These are phyloP conservation scores for Pseudognaphalium luteoalbum DNA, from an alignment of 129 eudicot species.

Conservation along the genomic window DNA sequence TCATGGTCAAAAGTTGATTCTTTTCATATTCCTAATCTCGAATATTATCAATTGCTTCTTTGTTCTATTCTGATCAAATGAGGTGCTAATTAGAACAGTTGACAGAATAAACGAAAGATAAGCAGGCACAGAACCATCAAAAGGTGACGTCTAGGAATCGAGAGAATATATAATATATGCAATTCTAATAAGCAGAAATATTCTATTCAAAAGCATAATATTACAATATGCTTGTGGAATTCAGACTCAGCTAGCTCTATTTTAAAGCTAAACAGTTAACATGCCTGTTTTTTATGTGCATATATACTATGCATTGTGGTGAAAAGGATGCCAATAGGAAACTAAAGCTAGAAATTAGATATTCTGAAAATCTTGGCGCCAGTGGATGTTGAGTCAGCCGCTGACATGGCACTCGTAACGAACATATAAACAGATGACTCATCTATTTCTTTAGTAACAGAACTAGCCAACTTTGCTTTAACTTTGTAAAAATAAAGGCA, in stretches of 20 bases:
- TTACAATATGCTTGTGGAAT: slow-evolving; percentile 57
- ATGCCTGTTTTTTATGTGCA: slow-evolving; percentile 28
- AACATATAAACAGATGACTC: slow-evolving; percentile 30
- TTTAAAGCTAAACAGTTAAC: slow-evolving; percentile 31
- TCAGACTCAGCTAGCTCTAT: slow-evolving; percentile 53
- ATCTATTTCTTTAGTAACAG: slow-evolving; percentile 27
- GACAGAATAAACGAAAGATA: neutral
- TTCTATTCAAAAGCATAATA: slow-evolving; percentile 33
- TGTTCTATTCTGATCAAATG: slow-evolving; percentile 10
- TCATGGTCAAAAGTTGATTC: slow-evolving; percentile 19
- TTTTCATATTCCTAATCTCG: slow-evolving; percentile 7
- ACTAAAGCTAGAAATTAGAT: slow-evolving; percentile 43
- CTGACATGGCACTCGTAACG: slow-evolving; percentile 41
- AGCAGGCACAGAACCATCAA: slow-evolving; percentile 18
- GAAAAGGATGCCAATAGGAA: slow-evolving; percentile 28
- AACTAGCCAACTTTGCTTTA: slow-evolving; percentile 38
- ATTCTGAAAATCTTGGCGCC: slow-evolving; percentile 23
- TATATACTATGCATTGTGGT: slow-evolving; percentile 40
- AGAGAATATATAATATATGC: slow-evolving; percentile 5
- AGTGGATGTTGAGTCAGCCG: slow-evolving; percentile 49
- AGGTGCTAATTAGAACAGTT: slow-evolving; percentile 1
- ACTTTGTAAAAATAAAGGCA: slow-evolving; percentile 40
- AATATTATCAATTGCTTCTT: slow-evolving; percentile 16
- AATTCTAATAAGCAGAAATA: neutral
- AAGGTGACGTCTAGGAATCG: slow-evolving; percentile 3